These are phyloP conservation scores for Acacia crassicarpa DNA, from an alignment of 306 rosid genomes.

Conservation along the genomic window DNA sequence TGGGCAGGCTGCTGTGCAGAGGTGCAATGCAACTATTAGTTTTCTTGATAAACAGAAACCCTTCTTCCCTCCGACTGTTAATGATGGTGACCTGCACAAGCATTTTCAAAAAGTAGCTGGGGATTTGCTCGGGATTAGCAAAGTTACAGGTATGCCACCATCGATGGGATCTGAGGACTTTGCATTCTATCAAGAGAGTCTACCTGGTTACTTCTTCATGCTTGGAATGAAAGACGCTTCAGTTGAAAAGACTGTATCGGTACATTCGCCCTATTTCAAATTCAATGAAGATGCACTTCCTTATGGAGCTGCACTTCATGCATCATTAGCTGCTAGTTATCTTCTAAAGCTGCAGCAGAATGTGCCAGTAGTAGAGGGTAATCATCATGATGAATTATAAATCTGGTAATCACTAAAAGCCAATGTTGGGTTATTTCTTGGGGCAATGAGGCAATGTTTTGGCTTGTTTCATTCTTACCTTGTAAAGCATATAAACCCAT, in stretches of 20 bases:
- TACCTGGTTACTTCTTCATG: slow-evolving; percentile 80
- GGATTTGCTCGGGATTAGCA: slow-evolving; percentile 58
- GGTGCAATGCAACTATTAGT: slow-evolving; percentile 78
- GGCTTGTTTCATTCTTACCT: not conserved
- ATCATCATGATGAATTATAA: slow-evolving; percentile 64
- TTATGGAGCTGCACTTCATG: slow-evolving; percentile 94
- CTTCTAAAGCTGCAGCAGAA: slow-evolving; percentile 48
- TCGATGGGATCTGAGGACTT: slow-evolving; percentile 92
- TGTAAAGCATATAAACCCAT: slow-evolving; percentile 29
- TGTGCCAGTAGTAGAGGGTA: slow-evolving; percentile 31
- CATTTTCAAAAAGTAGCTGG: slow-evolving; percentile 63
- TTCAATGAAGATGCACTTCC: slow-evolving; percentile 82
- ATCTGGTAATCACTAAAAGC: slow-evolving; percentile 8
- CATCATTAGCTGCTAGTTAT: slow-evolving; percentile 67
- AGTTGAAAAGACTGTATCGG: slow-evolving; percentile 40
- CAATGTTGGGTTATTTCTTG: slow-evolving; percentile 7
- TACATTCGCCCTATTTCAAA: slow-evolving; percentile 66
- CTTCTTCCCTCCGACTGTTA: slow-evolving; percentile 72
- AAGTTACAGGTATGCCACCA: slow-evolving; percentile 54
- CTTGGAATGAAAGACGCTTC: slow-evolving; percentile 70
- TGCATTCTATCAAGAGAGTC: slow-evolving; percentile 70
- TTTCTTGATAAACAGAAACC: slow-evolving; percentile 56
- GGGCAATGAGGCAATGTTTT: slow-evolving; percentile 11
- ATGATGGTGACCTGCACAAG: slow-evolving; percentile 58
- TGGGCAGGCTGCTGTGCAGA: slow-evolving; percentile 85